phyloP scores from a whole-genome alignment of 139 green algal genomes.

The Micractinium conductrix region DNA sequence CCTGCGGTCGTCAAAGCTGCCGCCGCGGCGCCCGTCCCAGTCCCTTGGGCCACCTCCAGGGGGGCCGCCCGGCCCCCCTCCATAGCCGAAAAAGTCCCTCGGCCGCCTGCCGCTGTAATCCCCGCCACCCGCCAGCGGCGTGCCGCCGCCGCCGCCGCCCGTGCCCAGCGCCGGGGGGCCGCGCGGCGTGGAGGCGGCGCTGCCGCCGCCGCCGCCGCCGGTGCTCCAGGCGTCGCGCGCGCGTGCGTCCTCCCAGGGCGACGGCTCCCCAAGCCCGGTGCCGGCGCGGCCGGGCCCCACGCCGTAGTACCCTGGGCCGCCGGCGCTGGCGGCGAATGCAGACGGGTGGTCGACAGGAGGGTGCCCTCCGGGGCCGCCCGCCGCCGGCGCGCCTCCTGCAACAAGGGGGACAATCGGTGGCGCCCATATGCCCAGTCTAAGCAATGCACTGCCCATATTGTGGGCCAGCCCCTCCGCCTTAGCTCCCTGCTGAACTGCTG shows the following conservation, averaged over 20 bases:
- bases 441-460: too few species aligned
- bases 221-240: neutral
- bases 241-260: neutral
- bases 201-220: neutral
- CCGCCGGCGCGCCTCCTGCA: too few species aligned
- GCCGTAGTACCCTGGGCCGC: neutral
- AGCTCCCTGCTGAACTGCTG: too few species aligned
- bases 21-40: neutral
- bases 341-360: neutral
- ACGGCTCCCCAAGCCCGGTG: neutral
- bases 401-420: too few species aligned
- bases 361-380: too few species aligned
- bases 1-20: conserved; percentile 31
- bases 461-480: too few species aligned
- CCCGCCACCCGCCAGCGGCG: neutral
- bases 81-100: neutral
- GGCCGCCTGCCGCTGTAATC: neutral
- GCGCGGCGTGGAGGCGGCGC: neutral
- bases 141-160: neutral
- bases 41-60: neutral
- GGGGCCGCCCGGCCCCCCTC: neutral
- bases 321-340: neutral
- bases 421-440: too few species aligned
- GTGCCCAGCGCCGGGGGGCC: neutral
- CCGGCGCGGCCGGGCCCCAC: neutral